Evolutionary conservation across 2,329 filamentous ascomycete species (phyloP).

Genomic region (Corniculantispora saksenae): DNA sequence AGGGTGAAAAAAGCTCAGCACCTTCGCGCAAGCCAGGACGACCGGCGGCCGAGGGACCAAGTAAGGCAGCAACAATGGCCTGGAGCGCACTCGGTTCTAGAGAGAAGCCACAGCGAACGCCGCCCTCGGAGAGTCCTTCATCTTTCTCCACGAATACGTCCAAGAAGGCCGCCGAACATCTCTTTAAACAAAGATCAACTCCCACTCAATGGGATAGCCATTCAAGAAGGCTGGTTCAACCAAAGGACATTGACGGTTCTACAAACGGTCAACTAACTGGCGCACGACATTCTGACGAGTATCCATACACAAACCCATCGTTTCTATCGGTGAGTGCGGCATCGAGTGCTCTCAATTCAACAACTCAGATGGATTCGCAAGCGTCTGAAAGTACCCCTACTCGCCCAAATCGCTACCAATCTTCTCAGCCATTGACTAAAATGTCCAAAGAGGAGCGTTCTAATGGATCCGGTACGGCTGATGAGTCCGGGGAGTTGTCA

Average conservation of each 20-base stretch:
- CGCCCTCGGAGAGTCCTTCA: slow-evolving; percentile 28
- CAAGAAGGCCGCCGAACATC: slow-evolving; percentile 34
- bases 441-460: slow-evolving; percentile 20
- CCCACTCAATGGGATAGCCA: slow-evolving; percentile 56
- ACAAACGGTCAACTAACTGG: slow-evolving; percentile 30
- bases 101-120: slow-evolving; percentile 35
- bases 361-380: slow-evolving; percentile 21
- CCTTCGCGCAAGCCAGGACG: slow-evolving; percentile 43
- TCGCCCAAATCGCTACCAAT: slow-evolving; percentile 2
- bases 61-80: slow-evolving; percentile 64
- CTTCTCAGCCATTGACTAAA: not conserved
- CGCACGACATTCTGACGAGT: slow-evolving; percentile 43
- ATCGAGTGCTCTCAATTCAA: slow-evolving; percentile 52
- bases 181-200: slow-evolving; percentile 33
- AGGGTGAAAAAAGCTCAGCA: slow-evolving; percentile 44
- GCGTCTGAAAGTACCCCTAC: not conserved
- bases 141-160: slow-evolving; percentile 24
- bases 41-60: slow-evolving; percentile 53
- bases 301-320: slow-evolving; percentile 40
- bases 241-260: slow-evolving; percentile 35
- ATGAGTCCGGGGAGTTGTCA: slow-evolving; percentile 23
- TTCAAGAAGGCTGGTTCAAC: slow-evolving; percentile 50
- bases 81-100: slow-evolving; percentile 53
- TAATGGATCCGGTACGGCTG: slow-evolving; percentile 23
- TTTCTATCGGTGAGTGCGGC: slow-evolving; percentile 57